Evolutionary conservation across 768 basidiomycete genomes (phyloP).

Genomic region (Suillus fuscotomentosus): DNA sequence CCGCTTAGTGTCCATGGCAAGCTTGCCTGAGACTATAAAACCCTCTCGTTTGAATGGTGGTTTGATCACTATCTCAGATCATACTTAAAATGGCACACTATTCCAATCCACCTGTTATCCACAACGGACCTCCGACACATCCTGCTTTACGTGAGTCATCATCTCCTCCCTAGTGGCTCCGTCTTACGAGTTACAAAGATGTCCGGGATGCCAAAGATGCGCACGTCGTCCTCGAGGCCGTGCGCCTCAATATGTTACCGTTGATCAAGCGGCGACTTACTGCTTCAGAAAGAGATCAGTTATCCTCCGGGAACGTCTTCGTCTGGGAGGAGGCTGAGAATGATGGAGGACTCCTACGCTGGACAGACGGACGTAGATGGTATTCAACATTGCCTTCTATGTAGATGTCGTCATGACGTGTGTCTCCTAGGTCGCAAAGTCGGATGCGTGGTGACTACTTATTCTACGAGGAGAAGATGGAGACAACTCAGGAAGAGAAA

Average conservation of each 20-base stretch:
- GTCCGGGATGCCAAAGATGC: conserved; percentile 81
- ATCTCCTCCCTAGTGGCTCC: not conserved
- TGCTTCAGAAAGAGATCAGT: conserved; percentile 64
- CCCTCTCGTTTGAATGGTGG: conserved; percentile 3
- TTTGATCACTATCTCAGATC: conserved; percentile 10
- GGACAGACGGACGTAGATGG: conserved; percentile 85
- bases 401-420: conserved; percentile 6
- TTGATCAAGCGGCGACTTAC: conserved; percentile 71
- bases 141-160: conserved; percentile 28
- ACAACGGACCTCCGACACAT: conserved; percentile 27
- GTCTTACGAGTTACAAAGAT: conserved; percentile 39
- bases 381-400: conserved; percentile 23
- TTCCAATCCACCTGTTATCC: conserved; percentile 16
- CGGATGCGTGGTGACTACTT: conserved; percentile 81
- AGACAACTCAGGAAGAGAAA: conserved; percentile 75
- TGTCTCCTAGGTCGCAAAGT: conserved; percentile 67
- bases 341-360: conserved; percentile 65
- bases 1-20: conserved; percentile 13
- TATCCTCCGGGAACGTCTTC: conserved; percentile 73
- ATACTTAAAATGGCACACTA: conserved; percentile 9
- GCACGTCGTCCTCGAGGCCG: conserved; percentile 74
- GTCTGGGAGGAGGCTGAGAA: conserved; percentile 85
- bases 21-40: conserved; percentile 26
- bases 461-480: conserved; percentile 83
- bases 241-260: conserved; percentile 66